These are phyloP conservation scores for Lagenaria siceraria DNA, from an alignment of 306 rosid species.

Conservation along the genomic window DNA sequence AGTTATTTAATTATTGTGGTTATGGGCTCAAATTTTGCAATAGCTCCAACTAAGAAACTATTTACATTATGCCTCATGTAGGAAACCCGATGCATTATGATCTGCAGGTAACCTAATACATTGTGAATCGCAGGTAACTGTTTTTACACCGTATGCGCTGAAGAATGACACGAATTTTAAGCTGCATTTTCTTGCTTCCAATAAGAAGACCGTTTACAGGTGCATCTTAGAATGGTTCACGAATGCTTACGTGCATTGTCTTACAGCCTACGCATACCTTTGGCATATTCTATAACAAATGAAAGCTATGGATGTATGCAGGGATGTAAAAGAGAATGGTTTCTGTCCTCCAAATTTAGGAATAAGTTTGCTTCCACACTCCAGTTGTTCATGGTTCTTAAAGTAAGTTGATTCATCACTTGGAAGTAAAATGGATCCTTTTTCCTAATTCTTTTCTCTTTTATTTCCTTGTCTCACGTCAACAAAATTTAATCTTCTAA, in stretches of 20 bases:
- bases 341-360: constrained; percentile 51
- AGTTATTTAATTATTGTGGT: not conserved
- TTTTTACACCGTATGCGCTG: constrained; percentile 69
- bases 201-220: constrained; percentile 58
- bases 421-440: not conserved
- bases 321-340: constrained; percentile 41
- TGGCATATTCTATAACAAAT: constrained; percentile 5
- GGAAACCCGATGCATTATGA: not conserved
- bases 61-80: not conserved
- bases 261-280: not conserved
- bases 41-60: not conserved
- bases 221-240: constrained; percentile 16
- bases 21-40: not conserved
- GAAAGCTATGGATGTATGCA: constrained; percentile 27
- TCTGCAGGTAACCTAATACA: constrained; percentile 12
- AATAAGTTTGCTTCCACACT: constrained; percentile 52
- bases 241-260: constrained; percentile 2
- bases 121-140: constrained; percentile 49
- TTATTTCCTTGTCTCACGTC: not conserved
- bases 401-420: constrained; percentile 38
- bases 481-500: constrained; percentile 2
- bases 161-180: constrained; percentile 60
- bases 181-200: constrained; percentile 51
- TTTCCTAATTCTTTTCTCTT: constrained; percentile 4
- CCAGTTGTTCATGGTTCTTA: constrained; percentile 70